Base-by-base conservation (phyloP, 2,329 filamentous ascomycete genomes). In the Dendrostoma leiphaemia region DNA sequence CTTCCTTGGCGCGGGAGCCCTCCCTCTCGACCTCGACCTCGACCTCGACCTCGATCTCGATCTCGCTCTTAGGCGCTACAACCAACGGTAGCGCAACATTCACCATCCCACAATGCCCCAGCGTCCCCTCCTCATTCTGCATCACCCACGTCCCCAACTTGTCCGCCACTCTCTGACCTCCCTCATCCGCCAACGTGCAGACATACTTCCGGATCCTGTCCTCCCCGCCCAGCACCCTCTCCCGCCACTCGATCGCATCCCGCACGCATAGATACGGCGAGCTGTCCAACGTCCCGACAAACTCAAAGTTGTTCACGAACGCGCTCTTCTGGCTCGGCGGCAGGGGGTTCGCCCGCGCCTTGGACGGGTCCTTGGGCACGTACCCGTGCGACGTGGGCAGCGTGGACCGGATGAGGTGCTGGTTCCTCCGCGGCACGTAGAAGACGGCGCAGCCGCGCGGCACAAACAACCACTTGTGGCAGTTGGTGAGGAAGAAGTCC, bases 401-500 rank as follows among this genome's bases (percentile, higher is more conserved):
- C 0, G 90, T 86, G 2, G 85, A 85, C 13, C 84, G 81, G 38
- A 97, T 83, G 40, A 95, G 70, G 46, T 76, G 73, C 68, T 97
- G 93, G 68, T 95, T 91, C 21, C 87, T 80, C 17, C 76, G 56
- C 0, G 91, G 89, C 1, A 94, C 89, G 69, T 95, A 88, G 60
- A 97, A 82, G 4, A 94, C 75, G 3, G 91, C 91, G 66, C 88
- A 91, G 15, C 86, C 88, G 29, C 92, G 84, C 1, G 92, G 93
- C 1, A 84, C 82, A 64, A 84, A 86, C 7, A 97, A 83, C 93
- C 93, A 97, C 75, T 96, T 96, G 74, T 96, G 90, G 62, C 85
- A 90, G 68, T 97, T 97, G 52, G 80, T 87, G 13, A 93, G 81
- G 65, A 95, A 90, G 72, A 96, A 97, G 69, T 97, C 92, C 0